These are phyloP conservation scores for Vitis amurensis DNA, from an alignment of 164 flowering plant species.

Conservation along the genomic window DNA sequence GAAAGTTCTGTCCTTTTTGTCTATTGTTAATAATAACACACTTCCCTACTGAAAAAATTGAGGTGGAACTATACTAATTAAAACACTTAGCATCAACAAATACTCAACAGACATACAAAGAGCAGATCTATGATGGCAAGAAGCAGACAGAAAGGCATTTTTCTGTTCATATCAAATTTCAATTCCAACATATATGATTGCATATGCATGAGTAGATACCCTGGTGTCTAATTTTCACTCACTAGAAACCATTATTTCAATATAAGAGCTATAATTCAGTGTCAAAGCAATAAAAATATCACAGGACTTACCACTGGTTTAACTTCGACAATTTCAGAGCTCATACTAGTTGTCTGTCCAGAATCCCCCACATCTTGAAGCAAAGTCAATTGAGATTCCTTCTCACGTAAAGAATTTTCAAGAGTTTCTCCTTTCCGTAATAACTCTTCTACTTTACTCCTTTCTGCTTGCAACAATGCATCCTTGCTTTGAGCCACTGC, in stretches of 20 bases:
- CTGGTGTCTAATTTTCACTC: too few species aligned
- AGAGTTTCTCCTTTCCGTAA: slow-evolving; percentile 48
- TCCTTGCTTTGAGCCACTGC: slow-evolving; percentile 56
- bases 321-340: slow-evolving; percentile 68
- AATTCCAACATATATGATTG: neutral
- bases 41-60: too few species aligned
- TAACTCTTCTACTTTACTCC: slow-evolving; percentile 63
- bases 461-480: slow-evolving; percentile 58
- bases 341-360: slow-evolving; percentile 29
- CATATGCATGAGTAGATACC: too few species aligned
- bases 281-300: too few species aligned
- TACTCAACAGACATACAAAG: neutral
- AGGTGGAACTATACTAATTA: too few species aligned
- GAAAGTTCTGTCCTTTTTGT: too few species aligned
- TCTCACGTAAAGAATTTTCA: slow-evolving; percentile 64
- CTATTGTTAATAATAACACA: too few species aligned
- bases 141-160: neutral
- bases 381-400: slow-evolving; percentile 59
- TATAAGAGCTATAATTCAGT: too few species aligned
- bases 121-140: neutral
- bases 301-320: slow-evolving; percentile 70
- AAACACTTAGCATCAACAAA: too few species aligned
- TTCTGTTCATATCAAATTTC: neutral
- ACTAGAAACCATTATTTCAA: too few species aligned
- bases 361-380: slow-evolving; percentile 48